Base-by-base conservation (phyloP, 75 land plant genomes). In the Pinus albicaulis region DNA sequence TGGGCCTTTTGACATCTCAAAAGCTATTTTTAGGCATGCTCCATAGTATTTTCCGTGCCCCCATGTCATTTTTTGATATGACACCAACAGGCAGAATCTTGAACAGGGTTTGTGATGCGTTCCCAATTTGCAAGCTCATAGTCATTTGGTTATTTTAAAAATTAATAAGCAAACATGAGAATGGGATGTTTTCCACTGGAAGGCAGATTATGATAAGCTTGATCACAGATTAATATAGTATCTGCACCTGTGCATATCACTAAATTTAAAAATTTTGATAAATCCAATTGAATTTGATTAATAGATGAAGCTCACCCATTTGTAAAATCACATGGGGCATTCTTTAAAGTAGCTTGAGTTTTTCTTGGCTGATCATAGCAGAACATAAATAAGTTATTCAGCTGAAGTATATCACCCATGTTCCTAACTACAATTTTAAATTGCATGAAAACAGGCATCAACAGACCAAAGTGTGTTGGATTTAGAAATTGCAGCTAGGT, bases 31-130 rank as follows among this genome's bases (percentile, higher is more conserved):
- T 31, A 4, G 72, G 80, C 26, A 92, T 97, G 95, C 83, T 92
- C 28, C 85, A 81, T 8, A 84, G 90, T 59, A 63, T 97, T 55
- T 77, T 95, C 41, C 89, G 73, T 20, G 92, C 99, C 44, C 99
- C 99, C 24, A 97, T 97, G 93, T 80, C 93, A 22, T 96, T 96
- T 82, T 96, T 96, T 74, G 99, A 96, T 78, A 90, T 92, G 20
- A 96, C 99, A 11, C 99, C 99, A 26, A 82, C 92, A 22, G 98
- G 99, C 76, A 82, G 99, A 72, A 94, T 96, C 61, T 78, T 96
- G 66, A 96, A 86, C 66, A 83, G 99, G 82, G 99, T 96, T 70
- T 83, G 92, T 81, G 26, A 55, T 52, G 25, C 25, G 53, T 48
- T 44, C 56, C 13, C 31, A 44, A 22, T 38, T 28, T 36, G 1